Percentiles rank a stretch among this genome's conserved stretches.
Evolutionary conservation across 202 grass and related monocot species (phyloP).

Genomic region (Zizania palustris): DNA sequence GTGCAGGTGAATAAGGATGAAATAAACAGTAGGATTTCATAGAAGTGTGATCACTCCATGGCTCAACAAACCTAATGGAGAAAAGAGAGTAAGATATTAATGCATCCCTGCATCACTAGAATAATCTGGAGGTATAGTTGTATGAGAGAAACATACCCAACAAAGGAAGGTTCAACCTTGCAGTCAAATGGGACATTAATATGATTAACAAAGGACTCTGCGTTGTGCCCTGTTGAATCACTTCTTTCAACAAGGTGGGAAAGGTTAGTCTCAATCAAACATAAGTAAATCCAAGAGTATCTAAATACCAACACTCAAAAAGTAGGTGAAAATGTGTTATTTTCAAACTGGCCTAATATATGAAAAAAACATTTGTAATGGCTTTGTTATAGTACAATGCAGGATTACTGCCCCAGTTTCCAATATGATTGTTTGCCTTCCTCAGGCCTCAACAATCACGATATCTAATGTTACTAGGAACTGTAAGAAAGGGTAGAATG

Average conservation of each 20-base stretch:
- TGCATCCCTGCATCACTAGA: conserved; percentile 2
- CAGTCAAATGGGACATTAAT: conserved; percentile 67
- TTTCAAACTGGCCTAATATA: neutral
- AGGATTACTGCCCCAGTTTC: neutral
- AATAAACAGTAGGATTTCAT: conserved; percentile 77
- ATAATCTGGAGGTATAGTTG: conserved; percentile 13
- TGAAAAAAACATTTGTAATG: conserved; percentile 24
- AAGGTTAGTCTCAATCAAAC: conserved; percentile 23
- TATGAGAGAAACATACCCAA: conserved; percentile 64
- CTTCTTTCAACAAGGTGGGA: conserved; percentile 43
- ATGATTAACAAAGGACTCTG: conserved; percentile 47
- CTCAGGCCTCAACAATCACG: neutral
- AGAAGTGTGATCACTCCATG: conserved; percentile 63
- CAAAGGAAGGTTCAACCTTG: conserved; percentile 76
- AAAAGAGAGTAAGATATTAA: conserved; percentile 26
- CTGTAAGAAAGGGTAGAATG: no score
- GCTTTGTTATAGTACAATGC: neutral
- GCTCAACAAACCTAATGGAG: conserved; percentile 65
- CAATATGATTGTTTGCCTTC: neutral
- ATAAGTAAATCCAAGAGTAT: conserved; percentile 17
- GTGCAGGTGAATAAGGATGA: conserved; percentile 72
- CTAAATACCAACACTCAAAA: conserved; percentile 1
- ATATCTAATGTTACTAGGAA: neutral
- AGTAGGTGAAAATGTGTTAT: neutral
- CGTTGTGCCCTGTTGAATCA: conserved; percentile 44